Evolutionary conservation across 768 basidiomycete species (phyloP).

Genomic region (Termitomyces sp.): DNA sequence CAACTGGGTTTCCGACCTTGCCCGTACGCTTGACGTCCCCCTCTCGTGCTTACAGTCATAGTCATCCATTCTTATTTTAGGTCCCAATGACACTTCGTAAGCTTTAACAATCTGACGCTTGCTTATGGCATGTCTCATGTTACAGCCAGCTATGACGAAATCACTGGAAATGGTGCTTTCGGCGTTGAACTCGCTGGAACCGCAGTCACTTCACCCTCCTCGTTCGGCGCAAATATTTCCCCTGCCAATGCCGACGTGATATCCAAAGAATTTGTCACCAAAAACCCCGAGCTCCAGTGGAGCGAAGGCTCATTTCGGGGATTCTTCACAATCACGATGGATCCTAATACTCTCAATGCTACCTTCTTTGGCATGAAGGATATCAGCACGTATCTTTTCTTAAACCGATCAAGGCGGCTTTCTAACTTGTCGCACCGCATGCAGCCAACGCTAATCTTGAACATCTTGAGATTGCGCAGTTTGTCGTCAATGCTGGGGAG

Average conservation of each 20-base stretch:
- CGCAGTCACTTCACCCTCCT: background rate
- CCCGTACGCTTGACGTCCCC: background rate
- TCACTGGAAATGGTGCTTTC: background rate
- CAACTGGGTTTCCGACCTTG: constrained; percentile 1
- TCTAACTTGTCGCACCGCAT: background rate
- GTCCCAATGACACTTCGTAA: constrained; percentile 1
- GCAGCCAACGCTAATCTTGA: background rate
- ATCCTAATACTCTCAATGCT: background rate
- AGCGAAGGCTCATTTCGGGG: background rate
- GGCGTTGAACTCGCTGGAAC: background rate
- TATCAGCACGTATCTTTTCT: background rate
- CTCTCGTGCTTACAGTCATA: too few species aligned
- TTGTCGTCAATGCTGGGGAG: constrained; percentile 7
- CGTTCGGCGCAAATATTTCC: background rate
- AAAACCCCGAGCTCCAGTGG: background rate
- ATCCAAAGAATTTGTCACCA: background rate
- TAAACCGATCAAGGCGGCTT: background rate
- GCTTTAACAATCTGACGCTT: background rate
- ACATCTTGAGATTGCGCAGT: constrained; percentile 3
- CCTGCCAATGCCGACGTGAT: background rate
- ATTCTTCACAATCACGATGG: background rate
- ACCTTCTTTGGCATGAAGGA: background rate
- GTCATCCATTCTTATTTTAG: background rate
- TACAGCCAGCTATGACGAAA: background rate
- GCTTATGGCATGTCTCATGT: background rate